Conservation (phyloP, 352 stramenopile species). For the Globisporangium yorkense region DNA sequence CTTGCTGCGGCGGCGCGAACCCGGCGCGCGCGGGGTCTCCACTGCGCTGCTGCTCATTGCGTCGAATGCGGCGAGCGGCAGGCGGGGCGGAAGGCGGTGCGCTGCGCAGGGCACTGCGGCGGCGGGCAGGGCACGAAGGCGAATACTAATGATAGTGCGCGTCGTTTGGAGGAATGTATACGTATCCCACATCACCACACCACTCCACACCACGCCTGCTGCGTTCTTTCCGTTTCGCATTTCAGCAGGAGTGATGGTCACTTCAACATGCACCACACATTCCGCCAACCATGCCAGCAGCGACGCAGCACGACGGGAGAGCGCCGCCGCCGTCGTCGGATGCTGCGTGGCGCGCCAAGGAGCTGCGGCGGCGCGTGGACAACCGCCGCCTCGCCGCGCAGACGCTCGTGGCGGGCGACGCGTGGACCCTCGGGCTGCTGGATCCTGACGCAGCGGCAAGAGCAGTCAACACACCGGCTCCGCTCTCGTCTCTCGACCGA, state of each 20-base stretch:
- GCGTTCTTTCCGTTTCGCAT: background rate
- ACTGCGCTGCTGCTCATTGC: background rate
- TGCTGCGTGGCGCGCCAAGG: conserved; percentile 27
- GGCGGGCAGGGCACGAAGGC: background rate
- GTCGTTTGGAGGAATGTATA: too few relatives aligned
- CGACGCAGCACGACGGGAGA: background rate
- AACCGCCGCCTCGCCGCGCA: conserved; percentile 27
- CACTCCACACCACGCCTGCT: too few relatives aligned
- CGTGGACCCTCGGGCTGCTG: background rate
- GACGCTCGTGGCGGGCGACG: conserved; percentile 4
- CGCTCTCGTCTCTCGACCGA: background rate
- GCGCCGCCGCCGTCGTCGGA: background rate
- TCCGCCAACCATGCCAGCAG: background rate
- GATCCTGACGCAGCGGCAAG: background rate
- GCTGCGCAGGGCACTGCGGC: too few relatives aligned
- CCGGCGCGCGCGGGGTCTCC: conserved; percentile 7
- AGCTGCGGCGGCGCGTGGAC: conserved; percentile 39
- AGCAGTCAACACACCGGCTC: background rate
- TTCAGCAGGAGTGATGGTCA: background rate
- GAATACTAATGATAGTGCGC: background rate
- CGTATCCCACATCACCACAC: too few relatives aligned
- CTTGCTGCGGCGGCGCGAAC: conserved; percentile 15
- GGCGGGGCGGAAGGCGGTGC: too few relatives aligned
- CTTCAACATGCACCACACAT: background rate
- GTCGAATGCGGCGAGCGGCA: background rate